Percentiles rank a stretch among this genome's conserved stretches.
Conservation (phyloP, 2,329 filamentous ascomycete genomes). For the Penicillium sp. region DNA sequence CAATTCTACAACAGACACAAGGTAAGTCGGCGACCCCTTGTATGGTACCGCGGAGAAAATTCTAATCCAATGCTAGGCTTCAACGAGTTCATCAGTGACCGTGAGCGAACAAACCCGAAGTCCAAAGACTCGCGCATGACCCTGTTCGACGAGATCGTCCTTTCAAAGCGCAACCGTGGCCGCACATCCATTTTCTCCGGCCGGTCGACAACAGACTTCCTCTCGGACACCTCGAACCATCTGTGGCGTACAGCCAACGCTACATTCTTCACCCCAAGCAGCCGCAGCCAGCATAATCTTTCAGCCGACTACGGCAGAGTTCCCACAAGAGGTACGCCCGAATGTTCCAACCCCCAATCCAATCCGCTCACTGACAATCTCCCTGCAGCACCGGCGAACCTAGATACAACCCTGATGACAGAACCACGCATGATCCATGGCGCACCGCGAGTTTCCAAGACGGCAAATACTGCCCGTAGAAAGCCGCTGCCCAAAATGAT, state of each 20-base stretch:
- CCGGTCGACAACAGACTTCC: constrained; percentile 52
- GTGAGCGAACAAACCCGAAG: constrained; percentile 53
- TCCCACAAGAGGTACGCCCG: constrained; percentile 48
- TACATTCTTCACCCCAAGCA: constrained; percentile 54
- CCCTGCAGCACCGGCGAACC: constrained; percentile 67
- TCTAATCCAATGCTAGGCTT: constrained; percentile 44
- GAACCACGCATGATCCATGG: constrained; percentile 88
- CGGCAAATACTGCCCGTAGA: constrained; percentile 41
- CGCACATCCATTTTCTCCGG: constrained; percentile 56
- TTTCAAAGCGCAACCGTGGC: constrained; percentile 63
- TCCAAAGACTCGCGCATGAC: constrained; percentile 57
- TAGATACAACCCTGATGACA: constrained; percentile 85
- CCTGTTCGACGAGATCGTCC: constrained; percentile 64
- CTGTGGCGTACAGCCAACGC: constrained; percentile 63
- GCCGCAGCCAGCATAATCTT: constrained; percentile 44
- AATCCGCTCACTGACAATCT: constrained; percentile 41
- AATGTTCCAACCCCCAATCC: constrained; percentile 6
- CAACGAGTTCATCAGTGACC: constrained; percentile 64
- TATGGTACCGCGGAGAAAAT: neutral
- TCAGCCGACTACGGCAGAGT: constrained; percentile 53
- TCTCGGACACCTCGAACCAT: constrained; percentile 63
- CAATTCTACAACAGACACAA: constrained; percentile 63
- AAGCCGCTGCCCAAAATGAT: constrained; percentile 46
- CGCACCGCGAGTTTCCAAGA: constrained; percentile 62
- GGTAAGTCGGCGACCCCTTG: constrained; percentile 34